Base-by-base conservation (phyloP, 2,329 filamentous ascomycete genomes). In the Pseudopyricularia cyperi region DNA sequence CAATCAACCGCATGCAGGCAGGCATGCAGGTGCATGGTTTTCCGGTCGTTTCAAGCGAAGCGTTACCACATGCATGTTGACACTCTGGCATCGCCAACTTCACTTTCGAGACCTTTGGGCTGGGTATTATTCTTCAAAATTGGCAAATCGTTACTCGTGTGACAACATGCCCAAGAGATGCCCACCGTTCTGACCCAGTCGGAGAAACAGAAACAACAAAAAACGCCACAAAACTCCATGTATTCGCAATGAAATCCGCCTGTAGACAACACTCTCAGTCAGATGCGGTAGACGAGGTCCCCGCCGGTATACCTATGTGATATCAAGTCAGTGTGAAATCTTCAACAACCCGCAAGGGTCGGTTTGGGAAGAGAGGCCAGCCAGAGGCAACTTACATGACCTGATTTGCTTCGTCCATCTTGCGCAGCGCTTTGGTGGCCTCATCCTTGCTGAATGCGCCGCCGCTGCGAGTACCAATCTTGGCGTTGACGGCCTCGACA, bases 391-490 rank as follows among this genome's bases (percentile, higher is more conserved):
- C 87, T 79, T 72, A 91, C 90, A 98, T 98, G 63, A 98, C 83
- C 71, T 91, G 83, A 66, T 96, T 96, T 60, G 77, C 74, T 57
- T 87, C 82, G 61, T 88, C 84, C 80, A 98, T 83, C 63, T 77
- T 82, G 66, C 80, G 80, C 53, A 98, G 71, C 46, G 89, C 90
- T 65, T 83, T 79, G 53, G 85, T 71, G 0, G 86, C 88, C 68
- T 98, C 93, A 0, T 71, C 72, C 35, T 76, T 76, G 26, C 73
- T 76, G 68, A 95, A 98, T 35, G 74, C 68, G 7, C 77, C 76
- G 4, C 75, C 76, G 26, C 70, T 63, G 3, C 68, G 60, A 42
- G 68, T 61, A 14, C 77, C 74, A 47, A 95, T 60, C 59, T 81
- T 80, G 4, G 71, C 71, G 65, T 98, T 98, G 50, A 98, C 86